These are phyloP conservation scores for Capsicum chinense DNA, from an alignment of 257 asterid species.

Conservation along the genomic window DNA sequence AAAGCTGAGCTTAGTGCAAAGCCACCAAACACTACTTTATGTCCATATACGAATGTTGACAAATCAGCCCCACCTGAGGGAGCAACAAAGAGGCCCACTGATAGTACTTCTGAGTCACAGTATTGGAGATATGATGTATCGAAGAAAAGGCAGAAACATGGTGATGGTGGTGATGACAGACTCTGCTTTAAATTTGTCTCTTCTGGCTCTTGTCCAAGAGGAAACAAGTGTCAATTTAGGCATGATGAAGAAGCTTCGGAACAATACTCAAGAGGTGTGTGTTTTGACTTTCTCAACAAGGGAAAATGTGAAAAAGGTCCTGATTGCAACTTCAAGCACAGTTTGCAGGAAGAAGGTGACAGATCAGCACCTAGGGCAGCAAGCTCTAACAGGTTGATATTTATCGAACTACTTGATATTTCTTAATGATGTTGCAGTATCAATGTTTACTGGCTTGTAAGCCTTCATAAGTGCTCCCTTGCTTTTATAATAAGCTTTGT, in stretches of 20 bases:
- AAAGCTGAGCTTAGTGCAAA: slow-evolving; percentile 65
- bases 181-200: slow-evolving; percentile 86
- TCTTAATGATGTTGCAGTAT: not conserved
- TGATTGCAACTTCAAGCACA: slow-evolving; percentile 88
- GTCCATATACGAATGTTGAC: slow-evolving; percentile 59
- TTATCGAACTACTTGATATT: not conserved
- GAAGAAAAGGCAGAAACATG: slow-evolving; percentile 76
- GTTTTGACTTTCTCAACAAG: slow-evolving; percentile 93
- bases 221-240: slow-evolving; percentile 77
- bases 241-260: slow-evolving; percentile 92
- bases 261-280: slow-evolving; percentile 86
- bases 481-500: not conserved
- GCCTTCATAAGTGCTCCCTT: not conserved
- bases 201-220: slow-evolving; percentile 92
- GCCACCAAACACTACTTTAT: slow-evolving; percentile 77
- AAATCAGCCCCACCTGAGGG: slow-evolving; percentile 50
- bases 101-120: slow-evolving; percentile 69
- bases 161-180: slow-evolving; percentile 66
- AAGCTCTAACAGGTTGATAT: slow-evolving; percentile 58
- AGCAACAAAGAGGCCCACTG: slow-evolving; percentile 61
- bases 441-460: not conserved
- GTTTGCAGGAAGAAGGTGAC: slow-evolving; percentile 70
- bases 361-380: slow-evolving; percentile 63
- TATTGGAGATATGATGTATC: slow-evolving; percentile 94
- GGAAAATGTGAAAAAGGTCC: slow-evolving; percentile 96